Evolutionary conservation across 345 rosid species (phyloP).

Genomic region (Trapa bicornis): DNA sequence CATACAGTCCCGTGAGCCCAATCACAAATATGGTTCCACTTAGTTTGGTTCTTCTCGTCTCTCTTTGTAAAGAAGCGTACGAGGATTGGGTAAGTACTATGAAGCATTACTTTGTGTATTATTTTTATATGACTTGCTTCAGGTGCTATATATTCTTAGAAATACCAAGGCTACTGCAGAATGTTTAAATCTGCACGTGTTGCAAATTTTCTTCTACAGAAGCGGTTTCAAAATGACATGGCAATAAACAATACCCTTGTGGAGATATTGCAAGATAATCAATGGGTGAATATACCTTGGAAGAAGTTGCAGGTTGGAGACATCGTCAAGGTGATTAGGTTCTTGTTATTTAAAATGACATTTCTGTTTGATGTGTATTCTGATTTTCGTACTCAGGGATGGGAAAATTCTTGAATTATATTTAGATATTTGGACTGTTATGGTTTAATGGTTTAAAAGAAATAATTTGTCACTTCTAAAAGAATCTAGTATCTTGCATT

Average conservation of each 20-base stretch:
- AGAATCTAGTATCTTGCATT: background rate
- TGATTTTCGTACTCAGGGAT: background rate
- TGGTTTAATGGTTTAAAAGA: too few species aligned
- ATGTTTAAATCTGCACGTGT: slow-evolving; percentile 11
- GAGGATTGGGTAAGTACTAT: slow-evolving; percentile 81
- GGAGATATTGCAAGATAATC: slow-evolving; percentile 78
- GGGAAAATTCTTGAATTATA: background rate
- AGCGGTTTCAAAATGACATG: slow-evolving; percentile 95
- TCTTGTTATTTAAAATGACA: slow-evolving; percentile 6
- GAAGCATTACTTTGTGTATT: background rate
- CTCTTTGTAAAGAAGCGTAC: slow-evolving; percentile 95
- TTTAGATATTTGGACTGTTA: background rate
- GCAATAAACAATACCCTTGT: slow-evolving; percentile 61
- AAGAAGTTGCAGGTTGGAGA: slow-evolving; percentile 98
- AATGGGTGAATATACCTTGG: slow-evolving; percentile 76
- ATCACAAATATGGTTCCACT: slow-evolving; percentile 87
- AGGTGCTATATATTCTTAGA: background rate
- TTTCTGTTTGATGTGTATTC: background rate
- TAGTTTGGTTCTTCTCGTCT: slow-evolving; percentile 86
- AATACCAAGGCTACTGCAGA: background rate
- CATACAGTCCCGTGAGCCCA: slow-evolving; percentile 93
- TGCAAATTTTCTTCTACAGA: slow-evolving; percentile 40
- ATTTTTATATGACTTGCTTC: background rate
- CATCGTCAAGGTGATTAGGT: slow-evolving; percentile 61
- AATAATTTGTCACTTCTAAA: background rate